A percentile compares a stretch with the other conserved stretches of the same genome.
phyloP scores from a whole-genome alignment of 768 basidiomycete species.

The Mycena rosella region DNA sequence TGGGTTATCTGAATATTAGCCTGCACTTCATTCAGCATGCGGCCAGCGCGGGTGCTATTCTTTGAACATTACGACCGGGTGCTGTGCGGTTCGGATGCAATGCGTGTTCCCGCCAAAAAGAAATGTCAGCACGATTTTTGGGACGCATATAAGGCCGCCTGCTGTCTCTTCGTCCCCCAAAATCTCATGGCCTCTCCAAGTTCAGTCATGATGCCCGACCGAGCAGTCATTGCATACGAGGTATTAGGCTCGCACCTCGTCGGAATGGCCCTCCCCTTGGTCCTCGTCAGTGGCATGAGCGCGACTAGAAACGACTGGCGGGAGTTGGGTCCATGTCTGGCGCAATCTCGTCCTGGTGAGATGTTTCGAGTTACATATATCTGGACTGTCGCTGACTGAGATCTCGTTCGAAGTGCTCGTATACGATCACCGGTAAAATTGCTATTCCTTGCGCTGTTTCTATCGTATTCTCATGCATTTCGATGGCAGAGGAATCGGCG shows the following conservation, averaged over 20 bases:
- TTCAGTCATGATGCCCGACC: constrained; percentile 18
- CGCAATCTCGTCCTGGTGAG: constrained; percentile 40
- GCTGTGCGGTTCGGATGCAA: constrained; percentile 8
- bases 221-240: constrained; percentile 16
- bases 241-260: constrained; percentile 20
- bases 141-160: constrained; percentile 3
- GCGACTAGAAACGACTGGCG: constrained; percentile 40
- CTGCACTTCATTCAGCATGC: neutral
- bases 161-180: neutral
- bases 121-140: neutral
- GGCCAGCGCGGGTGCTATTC: constrained; percentile 8
- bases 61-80: constrained; percentile 7
- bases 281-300: constrained; percentile 41
- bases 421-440: constrained; percentile 20
- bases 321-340: constrained; percentile 32
- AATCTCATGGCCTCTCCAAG: neutral
- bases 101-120: neutral
- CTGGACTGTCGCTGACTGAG: neutral
- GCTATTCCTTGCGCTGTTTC: constrained; percentile 27
- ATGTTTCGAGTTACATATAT: neutral
- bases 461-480: constrained; percentile 11
- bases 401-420: constrained; percentile 9
- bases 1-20: neutral
- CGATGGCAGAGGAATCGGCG: constrained; percentile 43
- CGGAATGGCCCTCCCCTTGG: constrained; percentile 34